phyloP scores from a whole-genome alignment of 371 early-diverging fungal species.

The Encephalitozoon cuniculi region DNA sequence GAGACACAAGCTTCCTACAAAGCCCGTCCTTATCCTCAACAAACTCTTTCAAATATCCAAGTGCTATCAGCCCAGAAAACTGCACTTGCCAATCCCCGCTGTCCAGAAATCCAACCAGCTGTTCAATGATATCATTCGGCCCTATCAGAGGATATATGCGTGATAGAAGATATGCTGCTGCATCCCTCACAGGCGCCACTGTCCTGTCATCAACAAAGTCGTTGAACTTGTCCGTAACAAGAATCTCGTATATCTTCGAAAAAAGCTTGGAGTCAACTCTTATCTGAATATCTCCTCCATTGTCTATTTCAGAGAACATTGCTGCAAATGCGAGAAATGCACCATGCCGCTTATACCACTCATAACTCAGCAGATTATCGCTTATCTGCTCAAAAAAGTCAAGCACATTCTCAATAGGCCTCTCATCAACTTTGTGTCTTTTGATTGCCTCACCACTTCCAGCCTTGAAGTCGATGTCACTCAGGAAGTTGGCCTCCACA shows the following conservation, averaged over 20 bases:
- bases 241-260: constrained; percentile 48
- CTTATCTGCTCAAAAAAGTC: constrained; percentile 49
- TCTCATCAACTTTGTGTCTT: constrained; percentile 39
- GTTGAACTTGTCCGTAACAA: constrained; percentile 59
- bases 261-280: constrained; percentile 27
- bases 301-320: constrained; percentile 25
- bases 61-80: constrained; percentile 54
- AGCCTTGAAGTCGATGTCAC: constrained; percentile 20
- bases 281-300: constrained; percentile 26
- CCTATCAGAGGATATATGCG: constrained; percentile 38
- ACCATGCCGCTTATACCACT: constrained; percentile 59
- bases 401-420: constrained; percentile 36
- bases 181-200: constrained; percentile 58
- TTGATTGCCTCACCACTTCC: constrained; percentile 13
- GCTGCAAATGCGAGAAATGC: constrained; percentile 45
- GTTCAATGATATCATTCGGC: constrained; percentile 21
- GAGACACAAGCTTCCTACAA: constrained; percentile 17
- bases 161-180: constrained; percentile 46
- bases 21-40: constrained; percentile 20
- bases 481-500: constrained; percentile 21
- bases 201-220: constrained; percentile 59
- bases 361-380: constrained; percentile 40
- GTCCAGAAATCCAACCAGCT: constrained; percentile 35
- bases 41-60: constrained; percentile 29
- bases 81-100: constrained; percentile 59